phyloP scores from a whole-genome alignment of 768 basidiomycete species.

The Phlegmacium glaucopus region DNA sequence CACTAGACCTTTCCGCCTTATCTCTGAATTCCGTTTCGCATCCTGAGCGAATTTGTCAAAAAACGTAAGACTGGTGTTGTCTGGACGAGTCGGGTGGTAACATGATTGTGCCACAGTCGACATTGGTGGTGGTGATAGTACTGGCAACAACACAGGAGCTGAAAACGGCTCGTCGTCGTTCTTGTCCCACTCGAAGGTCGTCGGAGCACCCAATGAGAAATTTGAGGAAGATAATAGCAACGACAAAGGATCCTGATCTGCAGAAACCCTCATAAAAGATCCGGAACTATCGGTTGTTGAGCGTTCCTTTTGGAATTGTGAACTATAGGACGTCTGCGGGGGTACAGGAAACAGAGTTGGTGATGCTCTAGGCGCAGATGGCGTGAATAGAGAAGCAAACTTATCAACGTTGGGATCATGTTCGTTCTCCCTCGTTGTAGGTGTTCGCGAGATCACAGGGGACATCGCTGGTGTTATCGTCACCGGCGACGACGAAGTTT shows the following conservation, averaged over 20 bases:
- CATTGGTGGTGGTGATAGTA: constrained; percentile 1
- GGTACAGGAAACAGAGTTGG: constrained; percentile 18
- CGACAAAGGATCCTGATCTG: constrained; percentile 49
- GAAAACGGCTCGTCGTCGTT: constrained; percentile 1
- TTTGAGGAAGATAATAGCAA: constrained; percentile 6
- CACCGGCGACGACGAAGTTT: no score
- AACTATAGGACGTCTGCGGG: neutral
- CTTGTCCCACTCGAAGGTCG: neutral
- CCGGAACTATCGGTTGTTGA: constrained; percentile 53
- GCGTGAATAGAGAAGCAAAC: constrained; percentile 42
- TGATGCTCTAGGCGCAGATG: constrained; percentile 34
- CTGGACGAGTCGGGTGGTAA: no score
- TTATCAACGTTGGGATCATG: constrained; percentile 21
- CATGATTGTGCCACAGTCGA: no score
- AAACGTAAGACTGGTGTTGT: no score
- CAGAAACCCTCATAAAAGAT: constrained; percentile 55
- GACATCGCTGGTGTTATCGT: no score
- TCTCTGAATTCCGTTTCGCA: no score
- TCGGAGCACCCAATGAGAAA: no score
- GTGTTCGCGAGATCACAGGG: no score
- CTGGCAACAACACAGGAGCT: neutral
- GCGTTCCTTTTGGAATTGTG: constrained; percentile 4
- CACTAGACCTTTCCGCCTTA: no score
- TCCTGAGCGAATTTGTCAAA: no score
- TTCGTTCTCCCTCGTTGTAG: neutral